Evolutionary conservation across 805 yeast species (phyloP).

Genomic region (Barnettozyma wickerhamii): DNA sequence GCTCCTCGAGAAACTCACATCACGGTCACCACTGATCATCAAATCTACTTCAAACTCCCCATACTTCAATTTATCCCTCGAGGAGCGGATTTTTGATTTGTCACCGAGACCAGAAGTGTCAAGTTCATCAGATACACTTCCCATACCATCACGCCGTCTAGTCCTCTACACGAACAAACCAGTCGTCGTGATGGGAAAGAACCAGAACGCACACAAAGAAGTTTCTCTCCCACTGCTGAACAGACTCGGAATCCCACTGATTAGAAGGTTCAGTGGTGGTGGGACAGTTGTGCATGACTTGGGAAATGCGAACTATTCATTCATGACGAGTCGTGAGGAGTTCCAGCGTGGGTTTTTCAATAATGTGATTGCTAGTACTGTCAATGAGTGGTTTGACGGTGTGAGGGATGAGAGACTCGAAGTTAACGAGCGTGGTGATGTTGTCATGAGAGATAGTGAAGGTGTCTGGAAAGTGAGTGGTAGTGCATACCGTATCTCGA

Average conservation of each 20-base stretch:
- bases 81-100: constrained; percentile 65
- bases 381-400: constrained; percentile 13
- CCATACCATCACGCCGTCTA: constrained; percentile 34
- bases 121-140: neutral
- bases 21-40: constrained; percentile 45
- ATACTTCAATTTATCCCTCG: constrained; percentile 72
- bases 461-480: constrained; percentile 83
- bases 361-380: constrained; percentile 35
- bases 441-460: constrained; percentile 37
- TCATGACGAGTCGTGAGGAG: constrained; percentile 59
- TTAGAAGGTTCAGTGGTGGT: constrained; percentile 88
- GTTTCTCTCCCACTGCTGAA: constrained; percentile 55
- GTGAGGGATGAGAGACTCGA: neutral
- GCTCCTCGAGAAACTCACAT: constrained; percentile 21
- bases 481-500: constrained; percentile 83
- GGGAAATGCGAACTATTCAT: constrained; percentile 86
- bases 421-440: constrained; percentile 79
- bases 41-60: constrained; percentile 63
- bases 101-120: constrained; percentile 43
- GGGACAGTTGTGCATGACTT: constrained; percentile 95
- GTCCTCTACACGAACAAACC: constrained; percentile 73
- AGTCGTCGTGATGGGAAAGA: constrained; percentile 92
- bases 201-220: constrained; percentile 94
- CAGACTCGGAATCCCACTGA: constrained; percentile 51
- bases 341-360: constrained; percentile 48